Base-by-base conservation (phyloP, 176 grass and related monocot genomes). In the Puccinellia tenuiflora region DNA sequence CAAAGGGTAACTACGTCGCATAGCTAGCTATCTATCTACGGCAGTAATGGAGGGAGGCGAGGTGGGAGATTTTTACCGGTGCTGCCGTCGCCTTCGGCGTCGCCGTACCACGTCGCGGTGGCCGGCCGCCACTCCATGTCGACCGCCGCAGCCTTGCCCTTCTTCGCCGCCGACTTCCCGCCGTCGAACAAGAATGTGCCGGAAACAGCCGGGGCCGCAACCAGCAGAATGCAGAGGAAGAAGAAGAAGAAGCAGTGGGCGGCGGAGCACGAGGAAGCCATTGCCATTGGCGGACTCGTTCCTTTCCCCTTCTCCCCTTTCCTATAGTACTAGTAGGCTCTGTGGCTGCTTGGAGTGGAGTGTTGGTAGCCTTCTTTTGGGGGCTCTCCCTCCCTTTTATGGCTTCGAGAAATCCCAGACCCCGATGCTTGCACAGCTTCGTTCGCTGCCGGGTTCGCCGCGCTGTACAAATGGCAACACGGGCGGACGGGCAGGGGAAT, bases 71-170 rank as follows among this genome's bases (percentile, higher is more conserved):
- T 25, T 24, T 67, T 84, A 99, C 97, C 93, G 75, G 90, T 86
- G 82, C 93, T 99, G 83, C 97, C 93, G 83, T 99, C 97, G 75
- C 97, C 97, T 3, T 96, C 89, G 18, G 97, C 77, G 18, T 88
- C 87, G 55, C 97, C 97, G 70, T 96, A 99, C 97, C 97, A 99
- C 45, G 97, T 99, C 61, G 97, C 97, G 55, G 91, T 96, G 20
- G 97, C 97, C 30, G 91, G 81, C 7, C 92, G 89, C 97, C 97
- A 99, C 83, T 99, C 93, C 69, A 73, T 62, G 82, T 94, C 95
- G 33, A 78, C 79, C 61, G 57, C 79, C 7, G 46, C n/a, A n/a
- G n/a, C 79, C 18, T 34, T 61, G 65, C 81, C 66, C 34, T 76
- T 37, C 11, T 35, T 34, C 4, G 43, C 34, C 6, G 75, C 63